These are phyloP conservation scores for Hypsizygus marmoreus DNA, from an alignment of 768 basidiomycete species.

Conservation along the genomic window DNA sequence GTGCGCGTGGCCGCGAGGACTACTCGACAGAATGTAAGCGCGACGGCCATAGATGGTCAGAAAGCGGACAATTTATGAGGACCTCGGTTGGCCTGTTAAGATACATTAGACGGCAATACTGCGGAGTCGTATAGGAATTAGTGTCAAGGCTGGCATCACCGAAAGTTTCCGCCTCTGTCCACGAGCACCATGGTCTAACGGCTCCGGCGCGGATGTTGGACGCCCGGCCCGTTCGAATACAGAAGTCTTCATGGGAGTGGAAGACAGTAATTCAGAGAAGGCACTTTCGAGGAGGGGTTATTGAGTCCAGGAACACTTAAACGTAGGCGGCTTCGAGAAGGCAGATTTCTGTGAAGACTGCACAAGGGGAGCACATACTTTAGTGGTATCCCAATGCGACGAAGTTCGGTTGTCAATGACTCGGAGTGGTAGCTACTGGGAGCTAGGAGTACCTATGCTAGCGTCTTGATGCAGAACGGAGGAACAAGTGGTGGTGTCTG, in stretches of 20 bases:
- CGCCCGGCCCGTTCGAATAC: not conserved
- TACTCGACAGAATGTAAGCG: constrained; percentile 10
- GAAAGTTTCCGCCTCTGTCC: not conserved
- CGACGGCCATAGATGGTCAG: not conserved
- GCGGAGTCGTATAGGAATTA: not conserved
- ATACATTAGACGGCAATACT: constrained; percentile 1
- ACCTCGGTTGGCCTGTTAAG: not conserved
- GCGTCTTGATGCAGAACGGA: too few species aligned
- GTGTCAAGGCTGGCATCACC: not conserved
- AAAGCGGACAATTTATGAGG: not conserved
- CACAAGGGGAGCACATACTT: too few species aligned
- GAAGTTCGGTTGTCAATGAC: too few species aligned
- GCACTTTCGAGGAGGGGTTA: not conserved
- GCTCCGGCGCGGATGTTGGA: not conserved
- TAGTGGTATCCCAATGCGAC: too few species aligned
- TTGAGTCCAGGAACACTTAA: too few species aligned
- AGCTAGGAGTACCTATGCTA: too few species aligned
- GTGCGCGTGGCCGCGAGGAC: constrained; percentile 38
- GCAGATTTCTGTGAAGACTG: too few species aligned
- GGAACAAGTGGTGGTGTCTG: too few species aligned
- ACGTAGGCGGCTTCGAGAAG: too few species aligned
- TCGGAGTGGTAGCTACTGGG: too few species aligned
- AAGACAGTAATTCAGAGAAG: not conserved
- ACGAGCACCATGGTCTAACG: not conserved
- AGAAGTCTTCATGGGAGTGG: not conserved